phyloP scores from a whole-genome alignment of 2,329 filamentous ascomycete genomes.

The Fusarium sp. region DNA sequence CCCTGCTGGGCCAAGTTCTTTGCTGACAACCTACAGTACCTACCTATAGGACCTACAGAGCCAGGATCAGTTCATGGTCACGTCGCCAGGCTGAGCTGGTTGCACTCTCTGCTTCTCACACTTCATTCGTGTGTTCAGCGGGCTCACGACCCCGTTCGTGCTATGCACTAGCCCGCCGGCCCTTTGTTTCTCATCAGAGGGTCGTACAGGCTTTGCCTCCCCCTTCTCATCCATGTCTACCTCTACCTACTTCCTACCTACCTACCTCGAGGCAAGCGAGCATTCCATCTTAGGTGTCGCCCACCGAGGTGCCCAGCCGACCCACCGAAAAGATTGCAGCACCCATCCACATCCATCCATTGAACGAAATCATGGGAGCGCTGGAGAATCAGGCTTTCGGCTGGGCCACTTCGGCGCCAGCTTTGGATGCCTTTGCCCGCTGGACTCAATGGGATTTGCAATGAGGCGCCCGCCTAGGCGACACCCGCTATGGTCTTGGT shows the following conservation, averaged over 20 bases:
- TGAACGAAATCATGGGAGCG: conserved; percentile 6
- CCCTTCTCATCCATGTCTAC: conserved; percentile 4
- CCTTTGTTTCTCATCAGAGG: conserved; percentile 18
- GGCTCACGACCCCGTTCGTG: conserved; percentile 16
- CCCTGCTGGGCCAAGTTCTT: not conserved
- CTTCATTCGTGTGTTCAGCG: not conserved
- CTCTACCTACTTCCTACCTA: not conserved
- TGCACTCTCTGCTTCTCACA: not conserved
- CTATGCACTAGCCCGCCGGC: conserved; percentile 19
- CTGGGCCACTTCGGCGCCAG: conserved; percentile 26
- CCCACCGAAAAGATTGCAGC: conserved; percentile 18
- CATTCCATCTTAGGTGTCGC: conserved; percentile 22
- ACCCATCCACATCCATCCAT: conserved; percentile 3
- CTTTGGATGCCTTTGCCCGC: conserved; percentile 16
- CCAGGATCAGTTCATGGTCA: not conserved
- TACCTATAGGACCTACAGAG: not conserved
- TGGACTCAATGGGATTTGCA: conserved; percentile 21
- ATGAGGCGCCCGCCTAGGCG: conserved; percentile 29
- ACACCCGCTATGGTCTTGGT: conserved; percentile 25
- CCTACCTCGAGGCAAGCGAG: conserved; percentile 15
- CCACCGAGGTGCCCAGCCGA: conserved; percentile 9
- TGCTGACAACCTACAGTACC: not conserved
- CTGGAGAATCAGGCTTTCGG: conserved; percentile 12
- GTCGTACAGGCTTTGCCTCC: conserved; percentile 7
- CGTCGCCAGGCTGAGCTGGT: not conserved